Base-by-base conservation (phyloP, 2,329 filamentous ascomycete genomes). In the Metarhizium sp. region DNA sequence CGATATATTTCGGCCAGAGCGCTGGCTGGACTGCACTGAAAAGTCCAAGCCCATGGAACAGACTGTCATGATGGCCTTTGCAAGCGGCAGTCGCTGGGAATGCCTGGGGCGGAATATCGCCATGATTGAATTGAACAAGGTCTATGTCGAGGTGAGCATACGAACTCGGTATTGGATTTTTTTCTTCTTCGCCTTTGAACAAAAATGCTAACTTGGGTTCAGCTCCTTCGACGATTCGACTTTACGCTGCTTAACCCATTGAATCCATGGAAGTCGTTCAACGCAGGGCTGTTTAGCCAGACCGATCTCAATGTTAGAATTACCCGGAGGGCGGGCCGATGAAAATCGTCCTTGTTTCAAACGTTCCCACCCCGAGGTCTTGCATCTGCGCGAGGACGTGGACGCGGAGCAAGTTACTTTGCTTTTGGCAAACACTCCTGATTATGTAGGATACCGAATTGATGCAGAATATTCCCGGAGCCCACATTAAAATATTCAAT, bases 21-120 rank as follows among this genome's bases (percentile, higher is more conserved):
- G 50, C 36, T 52, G 50, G 50, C 50, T 52, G 50, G 13, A 51
- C 5, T 7, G 10, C 6, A n/a, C 29, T 6, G 20, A 43, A 20
- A 25, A 25, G 32, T 25, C 36, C 38, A 25, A 40, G 50, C 10
- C 20, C 50, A 52, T 45, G 50, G 36, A 52, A 18, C 50, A 52
- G 40, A 45, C 50, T 18, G 50, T 52, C 50, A 52, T 34, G 50
- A 52, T 52, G 50, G 50, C 50, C 16, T 52, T 52, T 45, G 36
- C 36, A 6, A 42, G 36, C 36, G 50, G 50, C 20, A 45, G 50
- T 45, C 50, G 50, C 36, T 45, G 50, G 50, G 50, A 52, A 32
- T 45, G 50, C 34, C 50, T 52, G 4, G 50, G 50, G 13, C 18
- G 50, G 30, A 52, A 45, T 29, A 52, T 52, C n/a, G 50, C 50